Conservation (phyloP, 1,139 yeast genomes). For the Magnusiomyces ingens region DNA sequence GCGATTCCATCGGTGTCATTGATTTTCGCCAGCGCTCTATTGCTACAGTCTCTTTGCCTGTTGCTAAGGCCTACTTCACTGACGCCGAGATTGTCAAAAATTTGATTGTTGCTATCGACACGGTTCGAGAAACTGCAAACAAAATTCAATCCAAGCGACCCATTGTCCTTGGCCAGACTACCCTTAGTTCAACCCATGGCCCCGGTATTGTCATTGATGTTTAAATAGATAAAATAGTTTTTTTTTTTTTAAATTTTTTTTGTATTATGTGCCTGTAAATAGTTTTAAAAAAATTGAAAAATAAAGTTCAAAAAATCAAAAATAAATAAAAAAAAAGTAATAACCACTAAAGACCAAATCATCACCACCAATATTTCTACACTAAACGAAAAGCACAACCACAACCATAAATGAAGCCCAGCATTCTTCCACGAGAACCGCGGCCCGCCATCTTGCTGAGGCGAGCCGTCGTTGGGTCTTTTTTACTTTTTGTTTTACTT, state of each 20-base stretch:
- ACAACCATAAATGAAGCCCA: background rate
- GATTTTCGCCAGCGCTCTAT: constrained; percentile 60
- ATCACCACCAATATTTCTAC: background rate
- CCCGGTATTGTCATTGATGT: constrained; percentile 74
- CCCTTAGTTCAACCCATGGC: constrained; percentile 65
- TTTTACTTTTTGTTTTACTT: constrained; percentile 16
- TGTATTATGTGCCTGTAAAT: background rate
- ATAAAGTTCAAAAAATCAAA: no score
- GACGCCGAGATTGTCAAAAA: constrained; percentile 73
- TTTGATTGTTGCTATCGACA: constrained; percentile 60
- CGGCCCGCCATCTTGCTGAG: no score
- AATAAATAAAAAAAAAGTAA: no score
- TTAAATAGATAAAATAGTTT: constrained; percentile 15
- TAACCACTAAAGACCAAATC: background rate
- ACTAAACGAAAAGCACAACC: background rate
- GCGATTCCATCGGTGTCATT: constrained; percentile 55
- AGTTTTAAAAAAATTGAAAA: no score
- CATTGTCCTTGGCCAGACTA: constrained; percentile 63
- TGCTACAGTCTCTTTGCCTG: constrained; percentile 48
- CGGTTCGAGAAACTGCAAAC: constrained; percentile 53
- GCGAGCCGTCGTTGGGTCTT: no score
- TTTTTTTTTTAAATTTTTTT: background rate
- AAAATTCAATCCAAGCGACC: constrained; percentile 50
- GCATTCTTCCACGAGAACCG: no score
- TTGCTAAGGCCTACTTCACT: constrained; percentile 61